phyloP scores from a whole-genome alignment of 164 flowering plant species.

The Cinnamomum micranthum region DNA sequence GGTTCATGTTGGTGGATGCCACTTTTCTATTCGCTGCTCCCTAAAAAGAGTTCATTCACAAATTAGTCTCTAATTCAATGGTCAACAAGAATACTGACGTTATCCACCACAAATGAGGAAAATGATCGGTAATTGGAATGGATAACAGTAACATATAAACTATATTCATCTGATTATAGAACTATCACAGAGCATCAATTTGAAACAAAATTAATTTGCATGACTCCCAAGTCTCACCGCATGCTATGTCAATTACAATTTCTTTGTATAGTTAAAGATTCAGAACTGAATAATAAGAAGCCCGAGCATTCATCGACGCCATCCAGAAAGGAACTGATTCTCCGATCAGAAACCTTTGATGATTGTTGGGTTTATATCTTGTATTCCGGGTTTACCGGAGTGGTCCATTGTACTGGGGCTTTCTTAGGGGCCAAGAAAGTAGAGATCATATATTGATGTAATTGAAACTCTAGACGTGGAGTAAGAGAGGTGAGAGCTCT shows the following conservation, averaged over 20 bases:
- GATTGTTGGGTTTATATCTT: no score
- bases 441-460: no score
- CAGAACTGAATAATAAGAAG: neutral
- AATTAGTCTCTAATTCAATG: neutral
- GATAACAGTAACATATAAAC: neutral
- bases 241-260: neutral
- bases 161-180: neutral
- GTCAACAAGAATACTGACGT: neutral
- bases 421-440: no score
- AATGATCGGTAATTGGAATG: neutral
- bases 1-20: conserved; percentile 98
- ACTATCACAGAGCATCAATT: neutral
- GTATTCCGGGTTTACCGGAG: no score
- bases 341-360: no score
- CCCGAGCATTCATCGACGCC: neutral
- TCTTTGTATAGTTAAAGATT: neutral
- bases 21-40: conserved; percentile 97
- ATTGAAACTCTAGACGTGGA: no score
- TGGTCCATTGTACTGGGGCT: no score
- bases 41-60: conserved; percentile 32
- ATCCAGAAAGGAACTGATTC: neutral
- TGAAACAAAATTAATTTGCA: neutral
- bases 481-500: no score
- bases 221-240: no score
- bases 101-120: neutral